These are phyloP conservation scores for Penicillium daleae DNA, from an alignment of 495 filamentous ascomycete genomes.

Conservation along the genomic window DNA sequence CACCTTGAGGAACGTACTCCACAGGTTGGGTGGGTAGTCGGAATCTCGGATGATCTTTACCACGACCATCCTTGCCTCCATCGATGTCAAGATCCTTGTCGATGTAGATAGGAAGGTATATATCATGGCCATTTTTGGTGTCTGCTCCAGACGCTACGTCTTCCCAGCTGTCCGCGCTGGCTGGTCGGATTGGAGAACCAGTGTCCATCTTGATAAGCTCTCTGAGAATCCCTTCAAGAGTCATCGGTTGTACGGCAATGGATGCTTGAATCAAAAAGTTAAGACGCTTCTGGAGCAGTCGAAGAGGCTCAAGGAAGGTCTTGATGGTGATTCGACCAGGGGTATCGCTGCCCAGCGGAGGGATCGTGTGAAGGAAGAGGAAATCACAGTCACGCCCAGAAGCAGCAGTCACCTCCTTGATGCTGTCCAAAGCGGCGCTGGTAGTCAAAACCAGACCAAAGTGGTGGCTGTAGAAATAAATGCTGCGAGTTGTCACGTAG, in stretches of 20 bases:
- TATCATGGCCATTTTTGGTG: constrained; percentile 48
- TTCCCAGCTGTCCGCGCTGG: constrained; percentile 92
- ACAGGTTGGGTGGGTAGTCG: constrained; percentile 84
- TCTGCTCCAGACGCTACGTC: constrained; percentile 68
- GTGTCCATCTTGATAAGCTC: constrained; percentile 69
- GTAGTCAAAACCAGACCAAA: constrained; percentile 89
- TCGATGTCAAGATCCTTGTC: constrained; percentile 63
- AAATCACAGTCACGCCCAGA: constrained; percentile 91
- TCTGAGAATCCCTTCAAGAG: constrained; percentile 65
- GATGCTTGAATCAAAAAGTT: constrained; percentile 81
- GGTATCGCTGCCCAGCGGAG: constrained; percentile 59
- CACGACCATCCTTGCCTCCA: constrained; percentile 37
- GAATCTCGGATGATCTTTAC: constrained; percentile 71
- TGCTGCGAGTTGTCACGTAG: constrained; percentile 80
- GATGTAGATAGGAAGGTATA: constrained; percentile 63
- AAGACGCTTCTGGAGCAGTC: constrained; percentile 78
- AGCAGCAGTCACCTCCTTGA: constrained; percentile 87
- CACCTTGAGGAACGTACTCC: constrained; percentile 78
- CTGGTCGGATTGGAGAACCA: constrained; percentile 61
- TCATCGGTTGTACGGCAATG: constrained; percentile 64
- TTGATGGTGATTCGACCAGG: constrained; percentile 81
- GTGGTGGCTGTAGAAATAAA: constrained; percentile 96
- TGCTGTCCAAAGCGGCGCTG: constrained; percentile 68
- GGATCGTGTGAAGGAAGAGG: constrained; percentile 82
- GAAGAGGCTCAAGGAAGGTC: constrained; percentile 86